Conservation (phyloP, 164 flowering plant genomes). For the Platanus orientalis region DNA sequence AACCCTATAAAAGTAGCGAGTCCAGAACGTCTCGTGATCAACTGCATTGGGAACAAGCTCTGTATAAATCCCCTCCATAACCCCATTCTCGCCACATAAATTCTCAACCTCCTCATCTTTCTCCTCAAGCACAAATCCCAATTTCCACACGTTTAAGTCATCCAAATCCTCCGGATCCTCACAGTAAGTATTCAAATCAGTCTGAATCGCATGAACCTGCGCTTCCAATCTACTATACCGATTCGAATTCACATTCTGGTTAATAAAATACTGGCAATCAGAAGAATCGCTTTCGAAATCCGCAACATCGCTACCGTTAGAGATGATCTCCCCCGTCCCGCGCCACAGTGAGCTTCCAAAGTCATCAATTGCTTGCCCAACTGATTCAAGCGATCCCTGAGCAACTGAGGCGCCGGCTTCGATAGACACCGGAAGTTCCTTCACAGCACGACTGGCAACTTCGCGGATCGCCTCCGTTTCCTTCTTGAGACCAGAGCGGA, state of each 20-base stretch:
- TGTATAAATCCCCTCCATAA: slow-evolving; percentile 36
- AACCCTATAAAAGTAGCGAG: slow-evolving; percentile 62
- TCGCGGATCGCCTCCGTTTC: slow-evolving; percentile 43
- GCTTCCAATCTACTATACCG: slow-evolving; percentile 45
- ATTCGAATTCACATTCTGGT: slow-evolving; percentile 17
- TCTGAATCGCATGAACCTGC: slow-evolving; percentile 37
- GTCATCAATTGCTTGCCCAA: slow-evolving; percentile 41
- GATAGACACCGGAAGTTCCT: slow-evolving; percentile 39
- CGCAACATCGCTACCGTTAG: slow-evolving; percentile 44
- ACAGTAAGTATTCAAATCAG: slow-evolving; percentile 39
- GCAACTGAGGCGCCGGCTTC: slow-evolving; percentile 40
- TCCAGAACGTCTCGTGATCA: slow-evolving; percentile 62
- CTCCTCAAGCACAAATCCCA: slow-evolving; percentile 54
- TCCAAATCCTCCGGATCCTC: slow-evolving; percentile 60
- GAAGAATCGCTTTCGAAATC: slow-evolving; percentile 34
- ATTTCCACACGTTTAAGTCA: slow-evolving; percentile 55
- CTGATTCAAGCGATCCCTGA: slow-evolving; percentile 37
- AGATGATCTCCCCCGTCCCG: slow-evolving; percentile 51
- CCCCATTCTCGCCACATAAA: slow-evolving; percentile 44
- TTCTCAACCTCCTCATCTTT: slow-evolving; percentile 47
- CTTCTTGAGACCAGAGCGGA: slow-evolving; percentile 53
- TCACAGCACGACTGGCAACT: slow-evolving; percentile 37
- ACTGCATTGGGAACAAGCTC: slow-evolving; percentile 55
- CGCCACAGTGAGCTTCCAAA: slow-evolving; percentile 51
- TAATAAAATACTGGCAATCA: slow-evolving; percentile 8